Evolutionary conservation across 73 alveolate genomes (phyloP).

Genomic region (Paramecium caudatum): DNA sequence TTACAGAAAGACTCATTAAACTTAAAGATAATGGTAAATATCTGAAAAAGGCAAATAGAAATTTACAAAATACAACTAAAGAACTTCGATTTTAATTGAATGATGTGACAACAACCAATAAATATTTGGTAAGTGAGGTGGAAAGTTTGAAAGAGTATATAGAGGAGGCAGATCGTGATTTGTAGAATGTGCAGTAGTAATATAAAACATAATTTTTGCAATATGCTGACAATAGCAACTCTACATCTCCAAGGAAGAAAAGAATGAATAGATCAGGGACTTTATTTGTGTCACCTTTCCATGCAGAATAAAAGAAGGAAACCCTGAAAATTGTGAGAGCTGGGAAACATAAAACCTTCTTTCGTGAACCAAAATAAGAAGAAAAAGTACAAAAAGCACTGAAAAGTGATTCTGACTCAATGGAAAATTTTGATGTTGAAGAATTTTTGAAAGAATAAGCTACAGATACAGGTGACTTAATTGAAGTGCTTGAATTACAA

Average conservation of each 20-base stretch:
- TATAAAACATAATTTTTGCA: neutral
- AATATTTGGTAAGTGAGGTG: constrained; percentile 10
- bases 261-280: neutral
- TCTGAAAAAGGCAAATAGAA: constrained; percentile 19
- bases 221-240: neutral
- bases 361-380: constrained; percentile 1
- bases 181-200: neutral
- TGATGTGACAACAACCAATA: constrained; percentile 11
- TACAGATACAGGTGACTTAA: constrained; percentile 23
- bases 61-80: neutral
- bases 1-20: constrained; percentile 44
- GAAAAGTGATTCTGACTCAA: constrained; percentile 12
- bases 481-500: neutral
- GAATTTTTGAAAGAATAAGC: neutral
- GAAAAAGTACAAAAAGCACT: constrained; percentile 23
- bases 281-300: neutral
- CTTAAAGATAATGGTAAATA: constrained; percentile 49
- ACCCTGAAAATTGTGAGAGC: neutral
- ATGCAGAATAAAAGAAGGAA: no score
- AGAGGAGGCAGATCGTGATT: constrained; percentile 46
- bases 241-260: neutral
- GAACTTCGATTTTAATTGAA: neutral
- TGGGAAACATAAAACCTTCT: neutral
- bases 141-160: constrained; percentile 45
- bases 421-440: neutral